Evolutionary conservation across 208 protist species (phyloP).

Genomic region (Trypanosoma grayi): DNA sequence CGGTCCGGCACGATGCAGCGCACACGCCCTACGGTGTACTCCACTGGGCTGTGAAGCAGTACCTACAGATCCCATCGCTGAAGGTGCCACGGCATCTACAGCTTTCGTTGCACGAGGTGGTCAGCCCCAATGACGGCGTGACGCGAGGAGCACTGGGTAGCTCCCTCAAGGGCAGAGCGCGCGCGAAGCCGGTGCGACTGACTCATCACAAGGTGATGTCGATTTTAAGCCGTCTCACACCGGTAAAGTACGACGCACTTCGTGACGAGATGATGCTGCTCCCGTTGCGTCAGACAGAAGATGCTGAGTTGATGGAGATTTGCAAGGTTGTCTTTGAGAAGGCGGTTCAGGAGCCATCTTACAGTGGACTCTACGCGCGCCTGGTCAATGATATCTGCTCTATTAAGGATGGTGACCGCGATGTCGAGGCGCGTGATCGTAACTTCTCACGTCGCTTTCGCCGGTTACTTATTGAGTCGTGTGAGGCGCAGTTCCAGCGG

Average conservation of each 20-base stretch:
- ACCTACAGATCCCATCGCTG: slow-evolving; percentile 63
- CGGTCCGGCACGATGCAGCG: slow-evolving; percentile 67
- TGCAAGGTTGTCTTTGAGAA: slow-evolving; percentile 88
- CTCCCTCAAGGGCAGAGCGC: slow-evolving; percentile 40
- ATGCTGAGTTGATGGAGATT: slow-evolving; percentile 78
- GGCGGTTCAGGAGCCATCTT: slow-evolving; percentile 78
- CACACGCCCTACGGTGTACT: slow-evolving; percentile 87
- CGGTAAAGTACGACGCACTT: slow-evolving; percentile 74
- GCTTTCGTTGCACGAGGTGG: slow-evolving; percentile 62
- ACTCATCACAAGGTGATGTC: slow-evolving; percentile 87
- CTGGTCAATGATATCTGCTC: slow-evolving; percentile 65
- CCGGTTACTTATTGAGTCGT: slow-evolving; percentile 49
- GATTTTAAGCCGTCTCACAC: slow-evolving; percentile 81
- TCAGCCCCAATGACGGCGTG: slow-evolving; percentile 44
- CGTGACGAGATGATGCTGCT: slow-evolving; percentile 71
- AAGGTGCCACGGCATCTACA: slow-evolving; percentile 81
- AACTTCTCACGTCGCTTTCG: slow-evolving; percentile 66
- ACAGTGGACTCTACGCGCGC: slow-evolving; percentile 72
- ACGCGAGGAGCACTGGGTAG: slow-evolving; percentile 61
- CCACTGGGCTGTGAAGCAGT: slow-evolving; percentile 71
- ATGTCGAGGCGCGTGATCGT: slow-evolving; percentile 47
- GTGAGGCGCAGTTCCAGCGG: slow-evolving; percentile 66
- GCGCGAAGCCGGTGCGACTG: slow-evolving; percentile 58
- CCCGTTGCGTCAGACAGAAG: slow-evolving; percentile 71
- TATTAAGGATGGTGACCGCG: slow-evolving; percentile 53